Conservation (phyloP, 2,329 filamentous ascomycete genomes). For the Pseudonectria buxi region DNA sequence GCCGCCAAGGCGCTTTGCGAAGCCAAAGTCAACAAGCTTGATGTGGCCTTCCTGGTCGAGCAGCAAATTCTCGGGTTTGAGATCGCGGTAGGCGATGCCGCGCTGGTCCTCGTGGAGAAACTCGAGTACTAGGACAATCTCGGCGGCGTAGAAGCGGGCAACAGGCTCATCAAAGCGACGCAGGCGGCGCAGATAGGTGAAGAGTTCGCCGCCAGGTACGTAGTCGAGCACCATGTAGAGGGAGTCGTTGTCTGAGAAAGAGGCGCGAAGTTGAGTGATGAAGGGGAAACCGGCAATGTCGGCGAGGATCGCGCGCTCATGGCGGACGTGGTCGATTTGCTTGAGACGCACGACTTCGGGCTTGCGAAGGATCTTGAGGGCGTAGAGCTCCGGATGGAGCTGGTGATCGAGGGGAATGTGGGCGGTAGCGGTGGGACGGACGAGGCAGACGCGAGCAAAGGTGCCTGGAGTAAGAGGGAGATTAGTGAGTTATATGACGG, state of each 20-base stretch:
- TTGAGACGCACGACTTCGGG: constrained; percentile 72
- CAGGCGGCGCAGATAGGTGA: constrained; percentile 72
- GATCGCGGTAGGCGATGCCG: constrained; percentile 70
- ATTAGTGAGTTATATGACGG: background rate
- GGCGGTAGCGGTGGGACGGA: constrained; percentile 54
- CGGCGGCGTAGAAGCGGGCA: constrained; percentile 75
- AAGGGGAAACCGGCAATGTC: constrained; percentile 76
- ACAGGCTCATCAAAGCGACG: constrained; percentile 73
- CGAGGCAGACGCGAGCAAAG: constrained; percentile 77
- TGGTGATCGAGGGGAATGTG: constrained; percentile 29
- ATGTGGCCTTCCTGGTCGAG: constrained; percentile 73
- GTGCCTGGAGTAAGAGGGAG: constrained; percentile 46
- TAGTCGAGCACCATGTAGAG: constrained; percentile 81
- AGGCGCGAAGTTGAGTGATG: constrained; percentile 71
- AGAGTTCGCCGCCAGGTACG: constrained; percentile 76
- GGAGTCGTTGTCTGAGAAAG: constrained; percentile 72
- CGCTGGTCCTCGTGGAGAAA: constrained; percentile 74
- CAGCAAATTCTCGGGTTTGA: constrained; percentile 78
- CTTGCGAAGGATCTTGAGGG: constrained; percentile 72
- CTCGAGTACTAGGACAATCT: constrained; percentile 76
- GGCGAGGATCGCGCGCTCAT: constrained; percentile 71
- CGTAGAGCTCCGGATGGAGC: constrained; percentile 53
- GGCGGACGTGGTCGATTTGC: constrained; percentile 79
- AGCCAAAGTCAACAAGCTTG: constrained; percentile 79
- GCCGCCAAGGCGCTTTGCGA: constrained; percentile 69